Conservation (phyloP, 805 yeast species). For the Candida methanosorbosa region DNA sequence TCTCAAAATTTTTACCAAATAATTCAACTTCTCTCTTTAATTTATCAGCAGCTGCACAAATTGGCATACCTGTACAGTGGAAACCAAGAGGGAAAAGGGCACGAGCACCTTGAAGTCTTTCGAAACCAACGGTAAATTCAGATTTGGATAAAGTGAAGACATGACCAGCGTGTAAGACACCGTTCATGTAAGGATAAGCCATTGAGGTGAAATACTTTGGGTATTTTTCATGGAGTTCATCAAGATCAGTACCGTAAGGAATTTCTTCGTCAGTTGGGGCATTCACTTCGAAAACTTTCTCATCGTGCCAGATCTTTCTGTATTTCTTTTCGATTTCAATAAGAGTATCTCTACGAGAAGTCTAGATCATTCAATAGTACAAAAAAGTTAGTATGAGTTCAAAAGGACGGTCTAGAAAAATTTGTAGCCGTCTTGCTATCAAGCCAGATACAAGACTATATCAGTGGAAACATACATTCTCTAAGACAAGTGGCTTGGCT, state of each 20-base stretch:
- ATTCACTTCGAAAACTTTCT: slow-evolving; percentile 75
- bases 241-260: slow-evolving; percentile 44
- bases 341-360: slow-evolving; percentile 91
- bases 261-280: slow-evolving; percentile 74
- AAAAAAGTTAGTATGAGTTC: background rate
- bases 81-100: slow-evolving; percentile 95
- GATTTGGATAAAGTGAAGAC: slow-evolving; percentile 90
- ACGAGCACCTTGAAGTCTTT: slow-evolving; percentile 87
- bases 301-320: slow-evolving; percentile 82
- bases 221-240: slow-evolving; percentile 64
- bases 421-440: no score
- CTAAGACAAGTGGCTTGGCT: slow-evolving; percentile 30
- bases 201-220: slow-evolving; percentile 89
- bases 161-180: slow-evolving; percentile 97
- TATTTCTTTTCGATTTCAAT: slow-evolving; percentile 83
- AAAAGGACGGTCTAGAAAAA: background rate
- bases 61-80: slow-evolving; percentile 99
- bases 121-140: slow-evolving; percentile 88
- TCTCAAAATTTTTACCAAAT: slow-evolving; percentile 76
- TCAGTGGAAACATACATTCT: slow-evolving; percentile 23
- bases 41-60: slow-evolving; percentile 92
- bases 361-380: slow-evolving; percentile 29
- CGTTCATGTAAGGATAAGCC: slow-evolving; percentile 99
- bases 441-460: no score
- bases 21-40: slow-evolving; percentile 84